A percentile compares a stretch with the other conserved stretches of the same genome.
phyloP scores from a whole-genome alignment of 306 rosid genomes.

The Vicia sativa region DNA sequence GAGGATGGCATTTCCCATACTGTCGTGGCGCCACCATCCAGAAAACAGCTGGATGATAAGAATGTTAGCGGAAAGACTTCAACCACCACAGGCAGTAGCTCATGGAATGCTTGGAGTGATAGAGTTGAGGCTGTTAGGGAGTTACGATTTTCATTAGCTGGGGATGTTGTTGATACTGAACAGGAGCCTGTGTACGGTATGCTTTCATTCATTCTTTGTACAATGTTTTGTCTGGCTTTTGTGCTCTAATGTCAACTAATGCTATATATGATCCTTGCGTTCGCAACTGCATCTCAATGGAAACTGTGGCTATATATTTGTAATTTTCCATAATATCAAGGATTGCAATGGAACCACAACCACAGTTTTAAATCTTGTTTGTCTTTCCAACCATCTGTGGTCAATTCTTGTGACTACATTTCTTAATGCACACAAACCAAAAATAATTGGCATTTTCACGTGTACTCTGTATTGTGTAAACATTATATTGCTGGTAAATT shows the following conservation, averaged over 20 bases:
- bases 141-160: constrained; percentile 78
- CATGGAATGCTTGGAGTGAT: constrained; percentile 86
- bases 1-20: constrained; percentile 37
- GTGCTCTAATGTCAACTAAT: constrained; percentile 20
- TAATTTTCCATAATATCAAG: not conserved
- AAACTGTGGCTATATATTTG: not conserved
- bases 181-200: constrained; percentile 52
- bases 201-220: constrained; percentile 29
- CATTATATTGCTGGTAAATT: constrained; percentile 11
- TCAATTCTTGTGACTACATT: constrained; percentile 6
- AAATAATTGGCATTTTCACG: constrained; percentile 6
- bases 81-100: constrained; percentile 47
- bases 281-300: not conserved
- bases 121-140: constrained; percentile 77
- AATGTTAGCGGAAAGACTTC: constrained; percentile 36
- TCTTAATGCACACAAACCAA: constrained; percentile 30
- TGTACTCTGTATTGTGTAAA: not conserved
- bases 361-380: not conserved
- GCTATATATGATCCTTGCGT: constrained; percentile 23
- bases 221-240: constrained; percentile 11
- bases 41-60: constrained; percentile 38
- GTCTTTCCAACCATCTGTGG: constrained; percentile 12
- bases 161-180: constrained; percentile 58
- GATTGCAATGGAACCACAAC: not conserved
- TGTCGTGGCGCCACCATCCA: constrained; percentile 34